These are phyloP conservation scores for Apophysomyces ossiformis DNA, from an alignment of 371 early-diverging fungal genomes.

Conservation along the genomic window DNA sequence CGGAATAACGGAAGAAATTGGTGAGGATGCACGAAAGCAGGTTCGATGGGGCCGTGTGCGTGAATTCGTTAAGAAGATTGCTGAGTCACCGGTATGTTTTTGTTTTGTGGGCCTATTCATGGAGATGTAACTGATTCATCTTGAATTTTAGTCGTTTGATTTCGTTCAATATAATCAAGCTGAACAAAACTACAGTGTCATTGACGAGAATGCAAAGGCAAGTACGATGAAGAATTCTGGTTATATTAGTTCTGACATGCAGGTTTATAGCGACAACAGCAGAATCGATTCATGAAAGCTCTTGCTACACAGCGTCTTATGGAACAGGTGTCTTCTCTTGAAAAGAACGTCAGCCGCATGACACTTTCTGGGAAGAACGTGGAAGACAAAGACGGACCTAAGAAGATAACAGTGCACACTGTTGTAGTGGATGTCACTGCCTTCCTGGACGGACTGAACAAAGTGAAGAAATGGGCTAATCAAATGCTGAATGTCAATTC, in stretches of 20 bases:
- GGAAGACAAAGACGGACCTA: constrained; percentile 18
- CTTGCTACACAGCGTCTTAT: constrained; percentile 68
- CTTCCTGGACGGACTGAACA: constrained; percentile 51
- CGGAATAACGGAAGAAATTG: constrained; percentile 21
- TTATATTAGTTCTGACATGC: constrained; percentile 1
- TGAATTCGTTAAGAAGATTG: constrained; percentile 40
- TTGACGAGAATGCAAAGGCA: constrained; percentile 65
- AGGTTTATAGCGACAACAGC: constrained; percentile 50
- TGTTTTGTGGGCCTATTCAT: not conserved
- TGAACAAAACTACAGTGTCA: constrained; percentile 56
- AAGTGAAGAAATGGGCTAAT: constrained; percentile 59
- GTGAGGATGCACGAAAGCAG: constrained; percentile 37
- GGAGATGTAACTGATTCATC: constrained; percentile 1
- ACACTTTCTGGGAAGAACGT: constrained; percentile 16
- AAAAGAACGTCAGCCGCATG: constrained; percentile 54
- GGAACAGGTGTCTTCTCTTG: constrained; percentile 66
- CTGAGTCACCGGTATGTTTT: constrained; percentile 40
- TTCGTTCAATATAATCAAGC: constrained; percentile 55
- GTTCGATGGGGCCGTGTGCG: constrained; percentile 53
- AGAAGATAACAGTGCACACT: constrained; percentile 29
- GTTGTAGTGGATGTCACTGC: constrained; percentile 60
- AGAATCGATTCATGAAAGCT: constrained; percentile 62
- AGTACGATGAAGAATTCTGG: not conserved
- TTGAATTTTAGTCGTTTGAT: constrained; percentile 46
- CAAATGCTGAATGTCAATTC: constrained; percentile 37